Base-by-base conservation (phyloP, 176 grass and related monocot species). In the Hyparrhenia diplandra region DNA sequence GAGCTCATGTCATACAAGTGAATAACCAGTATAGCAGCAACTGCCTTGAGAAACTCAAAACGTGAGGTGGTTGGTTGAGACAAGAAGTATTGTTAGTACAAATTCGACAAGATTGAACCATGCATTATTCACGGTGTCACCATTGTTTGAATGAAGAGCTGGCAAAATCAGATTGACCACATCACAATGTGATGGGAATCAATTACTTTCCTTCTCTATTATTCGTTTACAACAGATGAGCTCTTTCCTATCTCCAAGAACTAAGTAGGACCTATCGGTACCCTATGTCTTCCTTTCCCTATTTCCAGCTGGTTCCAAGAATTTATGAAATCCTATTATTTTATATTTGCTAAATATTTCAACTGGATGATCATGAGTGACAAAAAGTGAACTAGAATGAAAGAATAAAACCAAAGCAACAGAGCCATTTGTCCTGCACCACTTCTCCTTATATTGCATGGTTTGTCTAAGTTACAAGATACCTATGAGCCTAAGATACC, bases 381-480 rank as follows among this genome's bases (percentile, higher is more conserved):
- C 28, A 73, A 71, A 71, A 55, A 35, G 21, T 72, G 71, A 13
- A 57, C 47, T n/a, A 23, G n/a, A 59, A 25, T 59, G 45, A 24
- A 34, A 34, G 18, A 69, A 84, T 5, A 42, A 84, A 16, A 64
- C 8, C 43, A 28, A 34, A 67, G 36, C 12, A 42, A 45, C 2
- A 36, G 30, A 67, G 10, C 59, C 27, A 34, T 24, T 72, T 57
- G 28, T 4, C 61, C n/a, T 30, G 25, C 37, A 49, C 21, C 28
- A 21, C 64, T 61, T 30, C 55, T 34, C 37, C 46, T 40, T 79
- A 40, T 31, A 5, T 60, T 60, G 24, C 21, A 86, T 29, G 13
- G 8, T 81, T 75, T 59, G 17, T 81, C 51, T 80, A 37, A 79
- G 28, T 74, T 67, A 41, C 37, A 42, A 76, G 71, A 76, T 73